phyloP scores from a whole-genome alignment of 352 stramenopile species.

The Globisporangium camurandrum region DNA sequence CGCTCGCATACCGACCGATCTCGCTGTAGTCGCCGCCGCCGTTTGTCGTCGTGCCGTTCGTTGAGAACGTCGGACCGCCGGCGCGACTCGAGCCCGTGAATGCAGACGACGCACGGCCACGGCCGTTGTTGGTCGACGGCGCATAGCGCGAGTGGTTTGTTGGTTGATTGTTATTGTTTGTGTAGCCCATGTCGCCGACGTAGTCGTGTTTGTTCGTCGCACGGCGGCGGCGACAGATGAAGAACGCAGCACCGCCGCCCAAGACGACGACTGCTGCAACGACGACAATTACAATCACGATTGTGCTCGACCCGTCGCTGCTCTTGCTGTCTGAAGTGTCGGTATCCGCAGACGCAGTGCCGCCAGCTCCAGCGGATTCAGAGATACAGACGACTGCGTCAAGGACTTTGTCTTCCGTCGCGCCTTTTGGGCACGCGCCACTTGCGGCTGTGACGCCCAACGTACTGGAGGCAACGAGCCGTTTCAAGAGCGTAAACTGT shows the following conservation, averaged over 20 bases:
- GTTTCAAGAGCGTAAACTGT: constrained; percentile 41
- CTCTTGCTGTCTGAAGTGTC: background rate
- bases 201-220: constrained; percentile 27
- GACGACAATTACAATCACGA: constrained; percentile 47
- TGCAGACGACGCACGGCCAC: constrained; percentile 12
- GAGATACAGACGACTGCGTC: constrained; percentile 50
- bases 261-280: constrained; percentile 43
- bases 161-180: constrained; percentile 21
- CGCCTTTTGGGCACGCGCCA: constrained; percentile 24
- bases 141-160: background rate
- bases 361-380: constrained; percentile 6
- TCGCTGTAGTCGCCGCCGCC: constrained; percentile 18
- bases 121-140: constrained; percentile 9
- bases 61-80: constrained; percentile 13
- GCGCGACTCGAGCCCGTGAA: constrained; percentile 1
- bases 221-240: constrained; percentile 36
- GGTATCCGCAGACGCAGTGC: constrained; percentile 6
- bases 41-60: constrained; percentile 10
- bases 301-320: constrained; percentile 18
- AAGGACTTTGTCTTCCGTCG: constrained; percentile 33
- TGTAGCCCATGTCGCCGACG: constrained; percentile 23
- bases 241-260: constrained; percentile 30
- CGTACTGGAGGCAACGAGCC: constrained; percentile 27
- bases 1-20: constrained; percentile 21
- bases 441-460: constrained; percentile 24